Base-by-base conservation (phyloP, 2,329 filamentous ascomycete genomes). In the Penicillium sclerotiorum region DNA sequence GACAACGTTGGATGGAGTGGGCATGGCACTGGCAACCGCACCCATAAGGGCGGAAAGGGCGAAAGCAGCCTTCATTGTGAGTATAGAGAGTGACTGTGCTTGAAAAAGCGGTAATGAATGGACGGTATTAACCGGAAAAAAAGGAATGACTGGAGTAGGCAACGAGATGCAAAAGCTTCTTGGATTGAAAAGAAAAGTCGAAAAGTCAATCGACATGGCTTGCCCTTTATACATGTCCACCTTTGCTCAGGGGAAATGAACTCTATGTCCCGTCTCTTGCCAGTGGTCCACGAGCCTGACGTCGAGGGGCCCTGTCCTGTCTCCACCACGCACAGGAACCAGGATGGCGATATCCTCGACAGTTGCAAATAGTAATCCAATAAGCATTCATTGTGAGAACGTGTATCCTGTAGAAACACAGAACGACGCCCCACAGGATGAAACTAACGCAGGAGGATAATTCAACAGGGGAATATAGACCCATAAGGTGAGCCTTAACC, bases 41-140 rank as follows among this genome's bases (percentile, higher is more conserved):
- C 55, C 59, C 55, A 61, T 41, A 13, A 61, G 27, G 50, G 59
- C 58, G 20, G 47, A 45, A 37, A 61, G 35, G 39, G 57, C 48
- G 48, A 61, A 60, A 18, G 58, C 47, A 23, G 33, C 33, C 52
- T 60, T 61, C 59, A 61, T 61, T 15, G 48, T 60, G 49, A 41
- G 42, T 30, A 40, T 35, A 59, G 49, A 41, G 50, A 59, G 49
- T 52, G 57, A 54, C 50, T 53, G 48, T 50, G 47, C 40, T 57
- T 47, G 35, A 39, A 47, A 52, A 53, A 52, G 52, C 49, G 46
- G 47, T 42, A 59, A 59, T 42, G 57, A 54, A 53, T 59, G 53
- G 56, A 58, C 53, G 53, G 53, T 58, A 57, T 58, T 27, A 35
- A 56, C 53, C 56, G 46, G 38, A 37, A 37, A 41, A 22, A 33